phyloP scores from a whole-genome alignment of 495 filamentous ascomycete genomes.

The Podospora comata region DNA sequence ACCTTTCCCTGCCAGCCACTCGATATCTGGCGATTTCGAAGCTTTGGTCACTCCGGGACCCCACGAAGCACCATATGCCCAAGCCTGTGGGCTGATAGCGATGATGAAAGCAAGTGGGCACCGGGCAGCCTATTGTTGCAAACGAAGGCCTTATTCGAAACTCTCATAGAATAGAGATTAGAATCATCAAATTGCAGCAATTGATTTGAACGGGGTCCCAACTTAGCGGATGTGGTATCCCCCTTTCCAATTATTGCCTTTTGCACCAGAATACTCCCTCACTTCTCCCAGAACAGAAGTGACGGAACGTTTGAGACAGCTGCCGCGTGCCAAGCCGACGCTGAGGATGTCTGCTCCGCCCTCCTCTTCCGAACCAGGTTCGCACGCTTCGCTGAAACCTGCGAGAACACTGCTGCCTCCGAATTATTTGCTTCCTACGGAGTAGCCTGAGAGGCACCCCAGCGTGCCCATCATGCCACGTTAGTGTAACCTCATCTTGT shows the following conservation, averaged over 20 bases:
- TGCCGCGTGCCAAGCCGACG: constrained; percentile 26
- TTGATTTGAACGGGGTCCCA: background rate
- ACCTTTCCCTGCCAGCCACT: background rate
- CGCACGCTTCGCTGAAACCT: constrained; percentile 1
- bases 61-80: background rate
- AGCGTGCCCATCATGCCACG: background rate
- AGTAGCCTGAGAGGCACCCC: background rate
- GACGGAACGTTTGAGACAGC: constrained; percentile 25
- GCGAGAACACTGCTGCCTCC: background rate
- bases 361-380: constrained; percentile 13
- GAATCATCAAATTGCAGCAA: background rate
- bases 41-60: background rate
- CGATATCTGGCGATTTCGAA: background rate
- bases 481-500: background rate
- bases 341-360: constrained; percentile 21
- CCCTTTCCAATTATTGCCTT: background rate
- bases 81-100: no score
- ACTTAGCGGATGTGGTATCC: background rate
- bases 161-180: background rate
- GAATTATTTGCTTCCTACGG: background rate
- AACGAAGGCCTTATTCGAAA: background rate
- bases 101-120: background rate
- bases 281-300: constrained; percentile 20
- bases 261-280: constrained; percentile 10
- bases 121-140: no score